These are phyloP conservation scores for Solanum sitiens DNA, from an alignment of 257 asterid species.

Conservation along the genomic window DNA sequence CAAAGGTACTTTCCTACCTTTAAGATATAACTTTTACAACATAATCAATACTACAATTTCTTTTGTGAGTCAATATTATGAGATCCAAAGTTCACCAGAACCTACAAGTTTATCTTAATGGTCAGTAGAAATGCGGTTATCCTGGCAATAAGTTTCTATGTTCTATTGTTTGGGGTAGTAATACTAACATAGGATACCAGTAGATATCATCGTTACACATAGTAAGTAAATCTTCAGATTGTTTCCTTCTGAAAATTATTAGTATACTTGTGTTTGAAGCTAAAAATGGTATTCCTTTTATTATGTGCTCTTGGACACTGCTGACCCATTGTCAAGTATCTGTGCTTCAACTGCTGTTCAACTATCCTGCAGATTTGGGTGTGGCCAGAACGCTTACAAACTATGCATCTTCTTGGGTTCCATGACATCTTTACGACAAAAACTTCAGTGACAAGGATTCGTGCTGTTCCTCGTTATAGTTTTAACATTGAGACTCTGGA, in stretches of 20 bases:
- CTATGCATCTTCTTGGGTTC: conserved; percentile 81
- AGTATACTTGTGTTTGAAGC: not conserved
- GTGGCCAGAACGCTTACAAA: conserved; percentile 86
- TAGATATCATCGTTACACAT: not conserved
- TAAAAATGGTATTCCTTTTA: not conserved
- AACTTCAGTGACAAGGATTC: conserved; percentile 74
- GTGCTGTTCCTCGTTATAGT: conserved; percentile 88
- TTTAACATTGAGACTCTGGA: conserved; percentile 63
- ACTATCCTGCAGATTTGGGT: conserved; percentile 67
- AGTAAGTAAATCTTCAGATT: not conserved
- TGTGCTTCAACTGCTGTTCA: not conserved
- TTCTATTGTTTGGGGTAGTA: not conserved
- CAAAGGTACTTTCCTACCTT: conserved; percentile 38
- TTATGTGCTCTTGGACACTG: not conserved
- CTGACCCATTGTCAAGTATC: not conserved
- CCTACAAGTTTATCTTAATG: not conserved
- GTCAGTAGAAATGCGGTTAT: not conserved
- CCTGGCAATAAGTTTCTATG: not conserved
- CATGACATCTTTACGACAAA: conserved; percentile 56
- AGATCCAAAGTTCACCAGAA: not conserved
- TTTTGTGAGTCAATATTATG: not conserved
- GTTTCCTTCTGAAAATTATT: not conserved
- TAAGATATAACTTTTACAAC: not conserved
- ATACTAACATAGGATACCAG: not conserved
- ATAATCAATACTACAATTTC: not conserved